Base-by-base conservation (phyloP, 306 rosid species). In the Mimosa pudica region DNA sequence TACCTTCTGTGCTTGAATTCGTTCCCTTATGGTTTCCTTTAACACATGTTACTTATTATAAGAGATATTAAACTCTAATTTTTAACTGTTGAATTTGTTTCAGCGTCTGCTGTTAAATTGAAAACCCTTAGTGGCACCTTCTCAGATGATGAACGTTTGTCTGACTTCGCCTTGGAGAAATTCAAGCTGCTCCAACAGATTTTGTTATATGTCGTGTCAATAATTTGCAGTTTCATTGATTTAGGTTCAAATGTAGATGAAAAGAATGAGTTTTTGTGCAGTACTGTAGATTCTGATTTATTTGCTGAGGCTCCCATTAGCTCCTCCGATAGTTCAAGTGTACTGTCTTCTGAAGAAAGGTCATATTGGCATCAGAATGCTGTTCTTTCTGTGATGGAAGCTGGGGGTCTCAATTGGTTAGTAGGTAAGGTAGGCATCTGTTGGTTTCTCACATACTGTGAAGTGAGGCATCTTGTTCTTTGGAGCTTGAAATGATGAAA, bases 351-450 rank as follows among this genome's bases (percentile, higher is more conserved):
- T 79, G 98, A 93, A 84, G 88, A 84, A 82, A 84, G 89, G 80
- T 77, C 89, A 73, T 82, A 71, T 73, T 95, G 98, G 98, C 98
- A 87, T 58, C 97, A 93, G 91, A 91, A 83, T 87, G 98, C 98
- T 72, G 86, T 91, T 87, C 88, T 91, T 83, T 95, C 92, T 24
- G 86, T 95, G 94, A 95, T 95, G 98, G 98, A 95, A 89, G 96
- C 98, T 82, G 98, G 98, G 77, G 98, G 98, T 67, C 91, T 91
- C 79, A 95, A 95, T 87, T 95, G 98, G 98, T 95, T 95, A 92
- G 98, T 95, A 95, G 98, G 98, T 95, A 95, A 95, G 98, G 98
- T 93, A 89, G 87, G 98, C 91, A 87, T 79, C 81, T 80, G 70
- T 82, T 81, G 44, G 83, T 72, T 76, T 63, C 64, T 55, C 20